A percentile compares a stretch with the other conserved stretches of the same genome.
phyloP scores from a whole-genome alignment of 192 early-diverging fungal species.

The Phycomyces nitens region DNA sequence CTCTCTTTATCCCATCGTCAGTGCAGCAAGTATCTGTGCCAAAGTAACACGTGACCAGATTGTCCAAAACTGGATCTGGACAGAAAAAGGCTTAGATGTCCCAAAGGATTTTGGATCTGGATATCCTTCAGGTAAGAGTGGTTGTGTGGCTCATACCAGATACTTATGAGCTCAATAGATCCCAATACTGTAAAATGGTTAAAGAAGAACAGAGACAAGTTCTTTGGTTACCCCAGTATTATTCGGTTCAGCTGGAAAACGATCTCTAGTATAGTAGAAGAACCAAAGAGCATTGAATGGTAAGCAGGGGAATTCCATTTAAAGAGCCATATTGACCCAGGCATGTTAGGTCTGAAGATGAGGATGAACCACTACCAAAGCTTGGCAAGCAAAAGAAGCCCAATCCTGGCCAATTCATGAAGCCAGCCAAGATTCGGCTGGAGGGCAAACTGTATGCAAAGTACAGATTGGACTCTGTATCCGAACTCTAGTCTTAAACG shows the following conservation, averaged over 20 bases:
- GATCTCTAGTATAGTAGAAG: slow-evolving; percentile 66
- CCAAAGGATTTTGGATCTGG: slow-evolving; percentile 80
- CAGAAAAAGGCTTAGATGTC: slow-evolving; percentile 49
- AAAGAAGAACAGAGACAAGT: slow-evolving; percentile 63
- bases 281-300: slow-evolving; percentile 27
- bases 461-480: background rate
- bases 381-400: background rate
- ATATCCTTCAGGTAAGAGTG: slow-evolving; percentile 75
- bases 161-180: too few relatives aligned
- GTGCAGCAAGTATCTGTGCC: slow-evolving; percentile 93
- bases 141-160: too few relatives aligned
- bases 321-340: too few relatives aligned
- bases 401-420: too few relatives aligned
- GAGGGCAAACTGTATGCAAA: background rate
- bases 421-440: too few relatives aligned
- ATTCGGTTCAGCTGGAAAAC: slow-evolving; percentile 97
- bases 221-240: slow-evolving; percentile 92
- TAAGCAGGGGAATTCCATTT: too few relatives aligned
- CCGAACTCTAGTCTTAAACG: background rate
- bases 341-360: background rate
- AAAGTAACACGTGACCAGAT: slow-evolving; percentile 82
- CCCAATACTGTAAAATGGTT: slow-evolving; percentile 91
- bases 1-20: slow-evolving; percentile 87
- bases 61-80: slow-evolving; percentile 63
- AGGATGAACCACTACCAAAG: background rate